Base-by-base conservation (phyloP, 257 asterid genomes). In the Vinca minor region DNA sequence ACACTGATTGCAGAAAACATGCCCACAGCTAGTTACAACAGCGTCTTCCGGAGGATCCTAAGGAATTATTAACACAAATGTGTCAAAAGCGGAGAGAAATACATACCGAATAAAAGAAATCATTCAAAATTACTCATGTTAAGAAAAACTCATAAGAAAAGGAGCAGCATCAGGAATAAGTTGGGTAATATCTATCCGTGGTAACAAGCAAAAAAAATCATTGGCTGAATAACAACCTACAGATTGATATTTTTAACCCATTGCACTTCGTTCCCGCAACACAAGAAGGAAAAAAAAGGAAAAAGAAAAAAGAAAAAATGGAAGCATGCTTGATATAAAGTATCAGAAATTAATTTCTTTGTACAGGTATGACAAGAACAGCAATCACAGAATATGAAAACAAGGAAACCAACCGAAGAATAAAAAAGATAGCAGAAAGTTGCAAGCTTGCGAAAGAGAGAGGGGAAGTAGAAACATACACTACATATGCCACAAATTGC, bases 31-130 rank as follows among this genome's bases (percentile, higher is more conserved):
- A 39, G 99, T 81, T 48, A 89, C 87, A 68, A 86, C 94, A 61
- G 96, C 91, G 73, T 87, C 99, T 85, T 93, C 97, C 32, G 99
- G 99, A 38, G 97, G 88, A 68, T 93, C 99, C 99, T 89, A 85
- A 58, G 73, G 35, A 58, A 73, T 18, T 31, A 63, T 26, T 41
- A 63, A 52, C 64, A 69, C 60, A 11, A 58, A 36, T 42, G 65
- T 39, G 63, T 50, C n/a, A 58, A 49, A 63, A 39, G 38, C n/a
- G 17, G 50, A 35, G 32, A 55, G 17, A 52, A 52, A 13, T 35
- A 39, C 38, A 59, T 44, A 14, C 3, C n/a, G 2, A 44, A 2
- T 44, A 3, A 15, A 44, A 1, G 20, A 44, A 14, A 3, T 44
- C 49, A 44, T 15, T 42, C 2, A 4, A 42, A 42, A 42, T 1